These are phyloP conservation scores for Chalaropsis ovoidea DNA, from an alignment of 2,329 filamentous ascomycete genomes.

Conservation along the genomic window DNA sequence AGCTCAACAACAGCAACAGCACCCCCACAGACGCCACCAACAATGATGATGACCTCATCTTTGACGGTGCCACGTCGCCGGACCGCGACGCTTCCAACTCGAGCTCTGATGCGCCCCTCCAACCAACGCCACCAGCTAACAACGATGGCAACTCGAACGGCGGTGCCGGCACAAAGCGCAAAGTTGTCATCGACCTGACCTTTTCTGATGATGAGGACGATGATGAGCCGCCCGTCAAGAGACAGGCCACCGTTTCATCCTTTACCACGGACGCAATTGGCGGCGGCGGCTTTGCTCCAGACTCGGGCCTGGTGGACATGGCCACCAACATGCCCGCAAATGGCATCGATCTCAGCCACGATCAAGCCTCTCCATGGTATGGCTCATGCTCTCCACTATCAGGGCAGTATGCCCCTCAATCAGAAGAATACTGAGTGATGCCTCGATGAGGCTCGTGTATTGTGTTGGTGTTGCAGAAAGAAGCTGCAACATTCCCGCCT, in stretches of 20 bases:
- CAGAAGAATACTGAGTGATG: not conserved
- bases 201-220: constrained; percentile 47
- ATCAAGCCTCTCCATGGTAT: not conserved
- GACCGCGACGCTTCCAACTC: not conserved
- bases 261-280: too few species aligned
- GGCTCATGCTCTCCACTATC: not conserved
- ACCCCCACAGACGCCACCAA: constrained; percentile 30
- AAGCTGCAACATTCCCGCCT: not conserved
- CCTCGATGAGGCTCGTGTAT: not conserved
- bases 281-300: not conserved
- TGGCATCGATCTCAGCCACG: not conserved
- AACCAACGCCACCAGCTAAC: not conserved
- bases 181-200: constrained; percentile 51
- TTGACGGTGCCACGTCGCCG: not conserved
- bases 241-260: constrained; percentile 32
- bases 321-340: not conserved
- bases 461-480: not conserved
- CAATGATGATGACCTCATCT: constrained; percentile 40
- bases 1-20: constrained; percentile 4
- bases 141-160: constrained; percentile 23
- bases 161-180: constrained; percentile 40
- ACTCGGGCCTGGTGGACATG: not conserved
- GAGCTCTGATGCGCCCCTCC: not conserved
- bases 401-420: not conserved
- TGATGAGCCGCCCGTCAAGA: constrained; percentile 41